Conservation (phyloP, 1,139 yeast species). For the Taiozyma sp. region DNA sequence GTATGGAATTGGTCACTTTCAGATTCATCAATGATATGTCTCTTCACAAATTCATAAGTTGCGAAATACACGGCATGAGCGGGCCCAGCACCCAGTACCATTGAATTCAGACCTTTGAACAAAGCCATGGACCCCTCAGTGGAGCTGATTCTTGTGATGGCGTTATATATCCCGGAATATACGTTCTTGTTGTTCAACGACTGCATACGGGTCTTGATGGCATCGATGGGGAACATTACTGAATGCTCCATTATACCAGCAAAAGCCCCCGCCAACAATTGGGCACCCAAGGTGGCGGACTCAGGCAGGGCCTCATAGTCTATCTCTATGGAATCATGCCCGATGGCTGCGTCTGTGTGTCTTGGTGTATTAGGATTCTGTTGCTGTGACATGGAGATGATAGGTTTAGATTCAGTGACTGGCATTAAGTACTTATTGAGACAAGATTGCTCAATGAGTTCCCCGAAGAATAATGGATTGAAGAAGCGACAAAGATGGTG, state of each 20-base stretch:
- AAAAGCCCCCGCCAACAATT: constrained; percentile 89
- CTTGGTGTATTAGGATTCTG: not conserved
- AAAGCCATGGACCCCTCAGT: constrained; percentile 88
- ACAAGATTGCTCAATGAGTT: not conserved
- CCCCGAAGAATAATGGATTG: no score
- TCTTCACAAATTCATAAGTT: constrained; percentile 88
- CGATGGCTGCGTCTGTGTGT: constrained; percentile 2
- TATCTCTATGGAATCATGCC: constrained; percentile 30
- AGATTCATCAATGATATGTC: constrained; percentile 36
- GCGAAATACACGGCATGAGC: constrained; percentile 98
- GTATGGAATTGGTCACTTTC: constrained; percentile 65
- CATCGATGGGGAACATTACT: constrained; percentile 95
- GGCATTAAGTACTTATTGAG: not conserved
- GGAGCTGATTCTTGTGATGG: constrained; percentile 68
- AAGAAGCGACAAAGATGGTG: not conserved
- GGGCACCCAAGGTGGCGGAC: constrained; percentile 78
- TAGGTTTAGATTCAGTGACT: not conserved
- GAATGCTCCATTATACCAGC: constrained; percentile 99
- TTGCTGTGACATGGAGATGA: not conserved
- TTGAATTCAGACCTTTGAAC: constrained; percentile 95
- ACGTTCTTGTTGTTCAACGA: constrained; percentile 43
- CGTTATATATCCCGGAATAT: constrained; percentile 38
- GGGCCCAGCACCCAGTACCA: constrained; percentile 97
- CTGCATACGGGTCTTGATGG: constrained; percentile 95
- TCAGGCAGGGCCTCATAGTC: constrained; percentile 94